phyloP scores from a whole-genome alignment of 1,139 yeast species.

The Ogataea hybrid region DNA sequence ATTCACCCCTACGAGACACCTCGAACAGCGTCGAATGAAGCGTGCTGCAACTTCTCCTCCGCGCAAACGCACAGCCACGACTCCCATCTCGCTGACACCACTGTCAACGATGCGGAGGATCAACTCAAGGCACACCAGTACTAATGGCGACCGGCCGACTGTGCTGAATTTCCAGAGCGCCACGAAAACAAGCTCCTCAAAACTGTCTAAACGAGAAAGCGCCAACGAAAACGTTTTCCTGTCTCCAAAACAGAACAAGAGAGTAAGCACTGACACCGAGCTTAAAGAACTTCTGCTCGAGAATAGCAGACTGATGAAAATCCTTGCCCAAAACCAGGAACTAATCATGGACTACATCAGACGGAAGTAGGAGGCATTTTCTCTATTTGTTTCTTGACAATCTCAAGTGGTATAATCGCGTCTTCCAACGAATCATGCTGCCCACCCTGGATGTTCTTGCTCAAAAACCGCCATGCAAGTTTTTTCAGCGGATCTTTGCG shows the following conservation, averaged over 20 bases:
- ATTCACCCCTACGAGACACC: conserved; percentile 7
- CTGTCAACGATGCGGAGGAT: conserved; percentile 13
- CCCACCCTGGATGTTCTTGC: conserved; percentile 75
- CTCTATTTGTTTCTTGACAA: conserved; percentile 52
- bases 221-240: conserved; percentile 15
- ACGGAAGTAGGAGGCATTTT: conserved; percentile 9
- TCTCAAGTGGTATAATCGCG: conserved; percentile 81
- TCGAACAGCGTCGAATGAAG: conserved; percentile 4
- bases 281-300: conserved; percentile 14
- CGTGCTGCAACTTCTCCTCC: conserved; percentile 8
- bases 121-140: conserved; percentile 4
- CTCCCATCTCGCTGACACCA: conserved; percentile 14
- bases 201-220: not conserved
- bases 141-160: conserved; percentile 3
- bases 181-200: conserved; percentile 6
- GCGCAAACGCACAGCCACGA: conserved; percentile 3
- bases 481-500: conserved; percentile 68
- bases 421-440: conserved; percentile 92
- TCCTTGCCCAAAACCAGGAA: conserved; percentile 21
- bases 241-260: conserved; percentile 13
- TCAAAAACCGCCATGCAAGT: conserved; percentile 66
- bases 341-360: conserved; percentile 17
- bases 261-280: conserved; percentile 11
- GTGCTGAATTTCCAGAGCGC: conserved; percentile 16
- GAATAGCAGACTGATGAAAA: conserved; percentile 18